A percentile compares a stretch with the other conserved stretches of the same genome.
These are phyloP conservation scores for Schwanniomyces occidentalis DNA, from an alignment of 805 yeast genomes.

Conservation along the genomic window DNA sequence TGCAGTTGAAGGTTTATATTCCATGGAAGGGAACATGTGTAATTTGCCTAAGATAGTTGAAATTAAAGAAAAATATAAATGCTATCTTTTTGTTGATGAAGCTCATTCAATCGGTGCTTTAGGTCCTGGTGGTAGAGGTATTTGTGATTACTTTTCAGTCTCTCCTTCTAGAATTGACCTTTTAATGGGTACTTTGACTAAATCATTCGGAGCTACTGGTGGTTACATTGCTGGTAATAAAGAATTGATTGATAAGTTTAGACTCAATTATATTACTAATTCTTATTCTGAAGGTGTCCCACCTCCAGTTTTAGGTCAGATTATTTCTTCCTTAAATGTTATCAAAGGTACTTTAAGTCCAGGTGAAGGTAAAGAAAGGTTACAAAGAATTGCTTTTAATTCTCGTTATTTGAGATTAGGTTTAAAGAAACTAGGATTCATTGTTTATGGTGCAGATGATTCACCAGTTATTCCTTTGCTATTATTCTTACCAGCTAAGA, in stretches of 20 bases:
- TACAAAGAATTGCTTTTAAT: slow-evolving; percentile 92
- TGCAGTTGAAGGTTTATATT: slow-evolving; percentile 89
- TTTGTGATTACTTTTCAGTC: slow-evolving; percentile 88
- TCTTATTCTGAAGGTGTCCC: slow-evolving; percentile 82
- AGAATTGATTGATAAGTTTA: slow-evolving; percentile 68
- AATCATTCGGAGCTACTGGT: slow-evolving; percentile 98
- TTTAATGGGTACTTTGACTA: slow-evolving; percentile 96
- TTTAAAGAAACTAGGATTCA: slow-evolving; percentile 87
- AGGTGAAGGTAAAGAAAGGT: slow-evolving; percentile 89
- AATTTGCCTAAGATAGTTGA: slow-evolving; percentile 75
- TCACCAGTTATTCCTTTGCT: slow-evolving; percentile 93
- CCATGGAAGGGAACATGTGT: slow-evolving; percentile 91
- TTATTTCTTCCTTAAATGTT: slow-evolving; percentile 73
- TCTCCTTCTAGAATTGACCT: slow-evolving; percentile 77
- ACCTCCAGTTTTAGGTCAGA: slow-evolving; percentile 91
- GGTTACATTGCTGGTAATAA: slow-evolving; percentile 88
- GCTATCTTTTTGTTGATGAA: slow-evolving; percentile 90
- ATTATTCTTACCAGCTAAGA: slow-evolving; percentile 86
- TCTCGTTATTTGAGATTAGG: slow-evolving; percentile 92
- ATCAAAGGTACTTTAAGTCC: slow-evolving; percentile 83
- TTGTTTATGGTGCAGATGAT: slow-evolving; percentile 92
- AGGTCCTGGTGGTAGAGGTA: slow-evolving; percentile 92
- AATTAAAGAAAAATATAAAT: slow-evolving; percentile 79
- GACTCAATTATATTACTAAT: slow-evolving; percentile 70
- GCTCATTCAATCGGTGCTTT: slow-evolving; percentile 99